Base-by-base conservation (phyloP, 345 rosid species). In the Eutrema yunnanense region DNA sequence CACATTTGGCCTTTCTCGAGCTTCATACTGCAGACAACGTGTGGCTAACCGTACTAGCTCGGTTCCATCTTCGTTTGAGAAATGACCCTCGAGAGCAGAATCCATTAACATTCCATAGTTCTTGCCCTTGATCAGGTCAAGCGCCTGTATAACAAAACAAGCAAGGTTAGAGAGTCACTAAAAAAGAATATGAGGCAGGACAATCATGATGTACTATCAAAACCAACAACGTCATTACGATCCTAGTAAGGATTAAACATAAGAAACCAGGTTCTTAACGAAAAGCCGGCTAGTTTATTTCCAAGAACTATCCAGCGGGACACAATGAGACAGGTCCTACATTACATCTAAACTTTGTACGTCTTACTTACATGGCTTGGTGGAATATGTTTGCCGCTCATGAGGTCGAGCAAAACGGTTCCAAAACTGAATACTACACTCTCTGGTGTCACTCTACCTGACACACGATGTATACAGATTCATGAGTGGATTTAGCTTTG, bases 401-500 rank as follows among this genome's bases (percentile, higher is more conserved):
- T 85, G 81, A 95, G 96, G 81, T 95, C 99, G 3, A 95, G 88
- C 82, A 95, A 72, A 80, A 95, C 78, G 42, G 99, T 95, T 40
- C 99, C 99, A 69, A 95, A 95, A 81, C 99, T 90, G 85, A 92
- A 95, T 49, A 95, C 96, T 13, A 95, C 96, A 77, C 99, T 95
- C 74, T 95, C 99, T 6, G 86, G 71, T 29, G 92, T 95, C 78
- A 95, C 99, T 84, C 99, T 82, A 66, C 99, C 99, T 95, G 96
- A 68, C 43, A 58, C 71, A 62, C 63, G 47, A 56, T 36, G 29
- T 36, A 40, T 14, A 43, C 14, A 44, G 3, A 47, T 14, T 38
- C 40, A 14, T 48, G 54, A 55, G 50, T n/a, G 34, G n/a, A 22
- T n/a, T 34, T 40, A 19, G 60, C 54, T 56, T 36, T 12, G 14